Percentiles rank a stretch among this genome's conserved stretches.
phyloP scores from a whole-genome alignment of 2,329 filamentous ascomycete species.

The Scleromitrula shiraiana region DNA sequence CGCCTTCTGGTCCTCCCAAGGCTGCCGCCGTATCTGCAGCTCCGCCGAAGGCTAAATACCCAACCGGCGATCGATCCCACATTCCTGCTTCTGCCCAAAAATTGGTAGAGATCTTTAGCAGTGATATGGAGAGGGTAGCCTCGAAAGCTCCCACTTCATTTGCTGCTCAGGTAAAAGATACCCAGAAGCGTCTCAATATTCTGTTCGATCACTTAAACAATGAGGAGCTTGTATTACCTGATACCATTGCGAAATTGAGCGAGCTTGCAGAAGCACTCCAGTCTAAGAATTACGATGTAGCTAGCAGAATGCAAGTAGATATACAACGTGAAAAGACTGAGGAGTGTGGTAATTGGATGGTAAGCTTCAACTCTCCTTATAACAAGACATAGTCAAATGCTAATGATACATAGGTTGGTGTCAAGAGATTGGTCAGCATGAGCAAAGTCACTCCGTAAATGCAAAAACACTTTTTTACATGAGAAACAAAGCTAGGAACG shows the following conservation, averaged over 20 bases:
- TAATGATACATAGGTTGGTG: slow-evolving; percentile 54
- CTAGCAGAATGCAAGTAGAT: slow-evolving; percentile 62
- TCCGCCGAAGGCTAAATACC: slow-evolving; percentile 57
- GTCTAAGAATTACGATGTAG: slow-evolving; percentile 59
- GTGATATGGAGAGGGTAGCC: slow-evolving; percentile 85
- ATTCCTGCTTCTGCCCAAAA: slow-evolving; percentile 70
- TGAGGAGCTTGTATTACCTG: slow-evolving; percentile 75
- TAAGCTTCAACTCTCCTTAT: slow-evolving; percentile 39
- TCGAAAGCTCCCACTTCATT: slow-evolving; percentile 79
- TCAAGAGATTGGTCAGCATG: slow-evolving; percentile 73
- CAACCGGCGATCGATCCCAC: slow-evolving; percentile 81
- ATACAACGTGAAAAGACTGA: slow-evolving; percentile 70
- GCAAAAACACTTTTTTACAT: background rate
- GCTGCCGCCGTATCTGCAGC: slow-evolving; percentile 26
- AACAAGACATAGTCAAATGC: slow-evolving; percentile 15
- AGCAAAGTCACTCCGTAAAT: slow-evolving; percentile 58
- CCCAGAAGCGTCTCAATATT: slow-evolving; percentile 83
- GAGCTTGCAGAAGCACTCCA: slow-evolving; percentile 60
- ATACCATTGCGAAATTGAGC: slow-evolving; percentile 62
- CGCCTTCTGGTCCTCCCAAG: slow-evolving; percentile 32
- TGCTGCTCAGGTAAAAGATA: slow-evolving; percentile 83
- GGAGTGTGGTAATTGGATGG: slow-evolving; percentile 83
- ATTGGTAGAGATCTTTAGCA: slow-evolving; percentile 71
- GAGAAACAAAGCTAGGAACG: background rate
- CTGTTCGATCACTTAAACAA: slow-evolving; percentile 98